Evolutionary conservation across 306 rosid species (phyloP).

Genomic region (Purshia tridentata): DNA sequence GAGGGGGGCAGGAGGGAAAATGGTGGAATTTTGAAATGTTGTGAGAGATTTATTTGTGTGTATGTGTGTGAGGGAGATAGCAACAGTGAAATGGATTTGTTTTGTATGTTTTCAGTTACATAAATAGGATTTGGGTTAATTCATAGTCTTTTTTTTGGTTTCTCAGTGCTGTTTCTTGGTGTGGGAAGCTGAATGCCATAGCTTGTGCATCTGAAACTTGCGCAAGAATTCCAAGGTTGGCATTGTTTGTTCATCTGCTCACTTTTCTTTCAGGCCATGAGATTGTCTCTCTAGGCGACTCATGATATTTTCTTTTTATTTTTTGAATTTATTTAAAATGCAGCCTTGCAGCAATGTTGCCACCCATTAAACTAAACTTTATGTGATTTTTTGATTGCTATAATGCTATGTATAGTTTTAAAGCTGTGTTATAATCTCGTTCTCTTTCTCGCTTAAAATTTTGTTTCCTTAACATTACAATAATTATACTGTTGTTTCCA

Average conservation of each 20-base stretch:
- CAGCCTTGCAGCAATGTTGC: too few relatives aligned
- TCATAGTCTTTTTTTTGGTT: slow-evolving; percentile 18
- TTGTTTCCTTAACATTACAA: background rate
- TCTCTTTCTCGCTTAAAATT: too few relatives aligned
- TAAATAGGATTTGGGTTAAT: background rate
- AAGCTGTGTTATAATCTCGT: too few relatives aligned
- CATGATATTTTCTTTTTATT: background rate
- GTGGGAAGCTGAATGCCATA: slow-evolving; percentile 91
- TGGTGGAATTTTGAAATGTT: background rate
- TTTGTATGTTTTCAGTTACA: background rate
- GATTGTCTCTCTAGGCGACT: background rate
- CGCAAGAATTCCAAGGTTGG: slow-evolving; percentile 92
- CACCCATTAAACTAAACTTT: too few relatives aligned
- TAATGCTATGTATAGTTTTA: too few relatives aligned
- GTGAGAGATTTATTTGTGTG: background rate
- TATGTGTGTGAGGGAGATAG: too few relatives aligned
- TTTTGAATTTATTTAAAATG: too few relatives aligned
- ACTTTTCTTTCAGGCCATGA: background rate
- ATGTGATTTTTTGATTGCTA: too few relatives aligned
- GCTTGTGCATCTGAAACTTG: slow-evolving; percentile 97
- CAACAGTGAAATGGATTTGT: background rate
- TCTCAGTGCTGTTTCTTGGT: slow-evolving; percentile 89
- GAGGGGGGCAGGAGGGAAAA: slow-evolving; percentile 4
- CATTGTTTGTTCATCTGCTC: slow-evolving; percentile 17
- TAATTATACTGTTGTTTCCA: background rate